Evolutionary conservation across 495 filamentous ascomycete species (phyloP), one percentile per base, ranked within the genome.

Genomic region (Penicillium taxi): DNA sequence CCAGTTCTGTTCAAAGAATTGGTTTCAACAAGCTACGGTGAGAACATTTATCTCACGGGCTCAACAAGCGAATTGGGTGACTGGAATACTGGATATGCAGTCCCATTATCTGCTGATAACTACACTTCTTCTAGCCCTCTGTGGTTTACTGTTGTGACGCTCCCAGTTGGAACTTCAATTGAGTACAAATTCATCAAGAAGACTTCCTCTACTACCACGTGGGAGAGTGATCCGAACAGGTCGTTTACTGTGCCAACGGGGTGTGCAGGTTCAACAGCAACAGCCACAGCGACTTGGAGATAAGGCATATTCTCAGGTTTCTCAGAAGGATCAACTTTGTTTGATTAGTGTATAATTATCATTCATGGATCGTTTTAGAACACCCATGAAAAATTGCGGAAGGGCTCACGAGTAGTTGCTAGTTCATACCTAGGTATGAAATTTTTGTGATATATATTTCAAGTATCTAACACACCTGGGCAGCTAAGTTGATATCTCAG

Each of bases 161-260:
- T 82, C 1, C 53, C 63, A 1, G 66, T 69, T 2, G 77, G 77
- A 2, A 58, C 58, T 12, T 48, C 44, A 1, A 61, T 85, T 13
- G 35, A 76, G 53, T 83, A 82, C 42, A 85, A 83, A 51, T 85
- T 74, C 42, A 67, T 83, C 43, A 66, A 72, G 30, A 61, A 80
- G 24, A 46, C 55, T 1, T 65, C 70, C 42, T 72, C 75, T 4
- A 55, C 53, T 6, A 61, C 78, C 1, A 65, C 48, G 7, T 82
- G 78, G 79, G 77, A 84, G 51, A 59, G 64, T 17, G 79, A 80
- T 54, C 72, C 76, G 1, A 80, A 85, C 44, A 64, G 71, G 26
- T 56, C 47, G 4, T 80, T 67, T 44, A 73, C 67, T 0, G 73
- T 81, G n/a, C 59, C 74, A 1, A 51, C 42, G 11, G 60, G 59